These are phyloP conservation scores for Apiosordaria backusii DNA, from an alignment of 495 filamentous ascomycete species.

Conservation along the genomic window DNA sequence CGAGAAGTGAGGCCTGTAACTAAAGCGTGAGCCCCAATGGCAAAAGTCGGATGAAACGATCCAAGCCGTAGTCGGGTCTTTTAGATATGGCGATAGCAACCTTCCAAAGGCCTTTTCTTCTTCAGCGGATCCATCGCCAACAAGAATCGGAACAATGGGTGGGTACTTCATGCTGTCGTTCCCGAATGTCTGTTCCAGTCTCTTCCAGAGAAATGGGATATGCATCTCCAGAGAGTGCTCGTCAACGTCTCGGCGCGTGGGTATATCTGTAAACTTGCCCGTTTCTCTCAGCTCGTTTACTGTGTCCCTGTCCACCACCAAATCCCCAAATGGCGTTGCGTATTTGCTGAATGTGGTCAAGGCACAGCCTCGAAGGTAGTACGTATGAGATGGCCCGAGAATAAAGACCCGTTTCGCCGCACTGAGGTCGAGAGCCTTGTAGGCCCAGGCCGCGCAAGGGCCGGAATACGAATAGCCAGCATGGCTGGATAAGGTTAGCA, in stretches of 20 bases:
- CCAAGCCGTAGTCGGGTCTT: conserved; percentile 73
- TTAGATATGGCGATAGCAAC: conserved; percentile 74
- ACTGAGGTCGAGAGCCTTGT: conserved; percentile 82
- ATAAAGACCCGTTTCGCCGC: conserved; percentile 84
- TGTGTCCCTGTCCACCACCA: conserved; percentile 66
- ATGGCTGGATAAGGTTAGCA: conserved; percentile 72
- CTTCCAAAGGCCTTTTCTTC: conserved; percentile 68
- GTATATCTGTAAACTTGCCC: conserved; percentile 72
- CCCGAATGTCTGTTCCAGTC: conserved; percentile 57
- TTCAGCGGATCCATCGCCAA: conserved; percentile 66
- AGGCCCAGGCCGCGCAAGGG: conserved; percentile 90
- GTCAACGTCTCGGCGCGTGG: conserved; percentile 63
- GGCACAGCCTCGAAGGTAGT: conserved; percentile 72
- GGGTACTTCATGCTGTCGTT: conserved; percentile 53
- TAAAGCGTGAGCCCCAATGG: conserved; percentile 88
- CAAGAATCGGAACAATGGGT: conserved; percentile 78
- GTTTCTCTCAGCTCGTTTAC: conserved; percentile 60
- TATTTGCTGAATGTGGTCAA: conserved; percentile 73
- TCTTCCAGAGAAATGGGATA: conserved; percentile 87
- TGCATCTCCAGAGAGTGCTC: conserved; percentile 99
- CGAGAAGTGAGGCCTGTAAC: conserved; percentile 53
- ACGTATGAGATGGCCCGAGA: conserved; percentile 89
- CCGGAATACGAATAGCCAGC: conserved; percentile 96
- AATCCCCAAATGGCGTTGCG: conserved; percentile 78
- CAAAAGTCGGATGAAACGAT: conserved; percentile 94